Percentiles rank a stretch among this genome's conserved stretches.
phyloP scores from a whole-genome alignment of 495 filamentous ascomycete genomes.

The Tricharina praecox region DNA sequence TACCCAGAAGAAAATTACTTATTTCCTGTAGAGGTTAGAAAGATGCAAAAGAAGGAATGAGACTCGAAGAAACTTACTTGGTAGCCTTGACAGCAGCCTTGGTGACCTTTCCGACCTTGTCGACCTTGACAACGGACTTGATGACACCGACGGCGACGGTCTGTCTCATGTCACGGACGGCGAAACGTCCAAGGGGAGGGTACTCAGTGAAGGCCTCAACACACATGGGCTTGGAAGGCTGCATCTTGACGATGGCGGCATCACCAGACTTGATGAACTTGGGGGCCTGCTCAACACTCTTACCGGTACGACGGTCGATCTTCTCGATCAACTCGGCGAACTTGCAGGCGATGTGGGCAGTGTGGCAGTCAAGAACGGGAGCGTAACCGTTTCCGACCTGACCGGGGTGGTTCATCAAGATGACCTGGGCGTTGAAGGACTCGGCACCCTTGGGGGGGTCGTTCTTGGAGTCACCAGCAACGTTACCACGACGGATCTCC shows the following conservation, averaged over 20 bases:
- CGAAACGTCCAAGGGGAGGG: constrained; percentile 96
- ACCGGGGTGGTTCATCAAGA: constrained; percentile 99
- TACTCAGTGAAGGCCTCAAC: constrained; percentile 99
- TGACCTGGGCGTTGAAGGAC: constrained; percentile 98
- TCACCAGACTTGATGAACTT: constrained; percentile 99
- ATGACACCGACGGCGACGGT: constrained; percentile 97
- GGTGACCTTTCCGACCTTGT: constrained; percentile 59
- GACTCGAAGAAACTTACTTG: constrained; percentile 17
- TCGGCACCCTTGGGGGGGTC: constrained; percentile 79
- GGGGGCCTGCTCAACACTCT: constrained; percentile 73
- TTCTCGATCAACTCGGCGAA: constrained; percentile 97
- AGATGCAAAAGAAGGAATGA: neutral
- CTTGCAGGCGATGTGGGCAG: constrained; percentile 99
- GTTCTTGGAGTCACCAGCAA: constrained; percentile 99
- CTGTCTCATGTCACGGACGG: constrained; percentile 82
- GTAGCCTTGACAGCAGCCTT: constrained; percentile 36
- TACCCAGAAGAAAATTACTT: constrained; percentile 8
- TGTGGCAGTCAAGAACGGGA: constrained; percentile 98
- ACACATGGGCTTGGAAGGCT: constrained; percentile 99
- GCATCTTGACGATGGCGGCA: constrained; percentile 99
- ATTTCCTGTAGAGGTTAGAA: constrained; percentile 17
- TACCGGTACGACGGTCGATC: constrained; percentile 99
- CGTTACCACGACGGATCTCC: constrained; percentile 99
- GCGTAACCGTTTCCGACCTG: constrained; percentile 98
- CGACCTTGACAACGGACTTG: constrained; percentile 66